Evolutionary conservation across 2,329 filamentous ascomycete species (phyloP), one percentile per base, ranked within the genome.

Genomic region (Epichloe uncinata): DNA sequence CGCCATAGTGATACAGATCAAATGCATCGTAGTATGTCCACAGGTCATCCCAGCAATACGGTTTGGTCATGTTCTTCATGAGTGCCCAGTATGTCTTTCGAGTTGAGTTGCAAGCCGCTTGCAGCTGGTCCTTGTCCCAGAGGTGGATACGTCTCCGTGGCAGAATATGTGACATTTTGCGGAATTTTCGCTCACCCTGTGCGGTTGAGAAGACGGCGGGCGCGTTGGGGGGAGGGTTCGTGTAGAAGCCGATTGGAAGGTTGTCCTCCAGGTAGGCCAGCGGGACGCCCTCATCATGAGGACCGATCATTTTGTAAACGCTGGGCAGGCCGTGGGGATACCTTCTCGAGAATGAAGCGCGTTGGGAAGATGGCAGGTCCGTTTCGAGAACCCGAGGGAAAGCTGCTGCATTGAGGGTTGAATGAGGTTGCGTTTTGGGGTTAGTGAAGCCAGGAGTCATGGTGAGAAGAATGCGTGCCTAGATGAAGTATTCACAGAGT

Each of bases 1-100:
- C 69, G 7, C 74, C 74, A 12, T 67, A 62, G 36, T 64, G 45
- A 57, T 73, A 77, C 30, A 78, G 60, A 46, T 77, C 74, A 9
- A 59, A 51, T 1, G 67, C 64, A 53, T 77, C 74, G 45, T 73
- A 78, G 54, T 71, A 76, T 2, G 59, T 55, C 61, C 70, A 75
- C 20, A 77, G 58, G 26, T 72, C 68, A 36, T 66, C 63, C 60
- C 66, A 72, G 53, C 50, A 60, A 30, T 58, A 15, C 2, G 61
- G 64, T 18, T 57, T 42, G 18, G 48, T 53, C 60, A 72, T 66
- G 1, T 36, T 35, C 51, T 60, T 64, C 60, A 73, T 64, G 11
- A 57, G 48, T 1, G 61, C 47, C 66, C 66, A 69, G 45, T 66
- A 59, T 38, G 60, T 51, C 45, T 62, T 58, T 40, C 69, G 69